Percentiles rank a stretch among this genome's conserved stretches.
phyloP scores from a whole-genome alignment of 164 flowering plant genomes.

The Vitis labrusca region DNA sequence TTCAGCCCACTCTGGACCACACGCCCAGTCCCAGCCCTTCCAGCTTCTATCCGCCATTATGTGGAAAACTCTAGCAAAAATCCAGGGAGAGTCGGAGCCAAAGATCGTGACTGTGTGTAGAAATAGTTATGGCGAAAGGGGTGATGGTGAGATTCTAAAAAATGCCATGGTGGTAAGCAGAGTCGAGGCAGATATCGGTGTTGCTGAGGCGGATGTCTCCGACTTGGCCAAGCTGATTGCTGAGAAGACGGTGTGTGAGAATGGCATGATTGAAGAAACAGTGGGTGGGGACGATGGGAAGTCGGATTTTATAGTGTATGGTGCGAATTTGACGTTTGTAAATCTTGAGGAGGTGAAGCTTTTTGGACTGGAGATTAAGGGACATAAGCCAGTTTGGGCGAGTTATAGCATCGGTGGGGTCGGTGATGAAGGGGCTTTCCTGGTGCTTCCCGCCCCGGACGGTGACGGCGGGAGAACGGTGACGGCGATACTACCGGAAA shows the following conservation, averaged over 20 bases:
- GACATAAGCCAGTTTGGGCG: constrained; percentile 46
- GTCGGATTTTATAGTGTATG: constrained; percentile 52
- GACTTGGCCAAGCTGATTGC: constrained; percentile 44
- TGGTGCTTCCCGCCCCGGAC: constrained; percentile 50
- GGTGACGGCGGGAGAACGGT: constrained; percentile 33
- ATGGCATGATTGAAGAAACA: constrained; percentile 26
- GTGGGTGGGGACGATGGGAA: constrained; percentile 35
- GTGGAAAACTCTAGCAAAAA: constrained; percentile 63
- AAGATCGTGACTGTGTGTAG: constrained; percentile 45
- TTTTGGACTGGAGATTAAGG: constrained; percentile 53
- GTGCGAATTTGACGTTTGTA: constrained; percentile 70
- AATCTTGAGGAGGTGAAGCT: constrained; percentile 47
- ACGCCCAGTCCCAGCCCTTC: constrained; percentile 28
- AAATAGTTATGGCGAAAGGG: constrained; percentile 7
- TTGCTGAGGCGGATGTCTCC: constrained; percentile 22
- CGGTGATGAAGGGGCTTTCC: constrained; percentile 69
- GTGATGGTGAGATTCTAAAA: constrained; percentile 15
- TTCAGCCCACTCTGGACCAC: constrained; percentile 18
- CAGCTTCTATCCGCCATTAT: constrained; percentile 49
- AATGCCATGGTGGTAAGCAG: constrained; percentile 46
- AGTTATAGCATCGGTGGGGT: constrained; percentile 51
- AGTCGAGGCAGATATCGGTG: constrained; percentile 34
- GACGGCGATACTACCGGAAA: constrained; percentile 42
- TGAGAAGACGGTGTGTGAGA: constrained; percentile 31
- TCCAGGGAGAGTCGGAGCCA: constrained; percentile 32